A percentile compares a stretch with the other conserved stretches of the same genome.
phyloP scores from a whole-genome alignment of 768 basidiomycete species.

The Hirschioporus abietinus region DNA sequence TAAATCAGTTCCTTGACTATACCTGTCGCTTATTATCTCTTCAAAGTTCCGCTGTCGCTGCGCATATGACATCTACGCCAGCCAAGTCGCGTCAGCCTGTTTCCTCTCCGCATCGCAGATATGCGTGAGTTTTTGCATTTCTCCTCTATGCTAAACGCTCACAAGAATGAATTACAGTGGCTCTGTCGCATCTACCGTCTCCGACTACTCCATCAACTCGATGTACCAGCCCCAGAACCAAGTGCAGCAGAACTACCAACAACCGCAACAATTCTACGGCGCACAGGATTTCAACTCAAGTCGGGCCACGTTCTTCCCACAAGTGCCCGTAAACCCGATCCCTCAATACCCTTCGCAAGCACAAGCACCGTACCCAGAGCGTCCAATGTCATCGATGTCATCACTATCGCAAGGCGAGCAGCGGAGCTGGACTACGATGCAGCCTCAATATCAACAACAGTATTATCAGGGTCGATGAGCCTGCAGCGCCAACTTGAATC shows the following conservation, averaged over 20 bases:
- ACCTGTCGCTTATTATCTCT: conserved; percentile 6
- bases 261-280: not conserved
- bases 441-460: not conserved
- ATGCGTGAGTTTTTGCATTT: not conserved
- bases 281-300: not conserved
- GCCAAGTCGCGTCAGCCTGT: not conserved
- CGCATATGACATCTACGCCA: conserved; percentile 27
- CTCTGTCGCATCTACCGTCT: not conserved
- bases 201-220: not conserved
- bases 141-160: not conserved
- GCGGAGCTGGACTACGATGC: not conserved
- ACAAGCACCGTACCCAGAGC: not conserved
- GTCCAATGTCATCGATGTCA: not conserved
- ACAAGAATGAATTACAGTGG: not conserved
- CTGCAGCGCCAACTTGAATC: too few species aligned
- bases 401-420: not conserved
- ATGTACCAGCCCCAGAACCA: not conserved
- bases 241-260: not conserved
- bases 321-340: not conserved
- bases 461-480: not conserved
- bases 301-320: not conserved
- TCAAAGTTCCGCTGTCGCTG: conserved; percentile 48
- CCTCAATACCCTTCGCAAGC: not conserved
- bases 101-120: not conserved
- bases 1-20: not conserved